Evolutionary conservation across 106 monocot genomes (phyloP), one percentile per base, ranked within the genome.

Genomic region (Gastrodia elata): DNA sequence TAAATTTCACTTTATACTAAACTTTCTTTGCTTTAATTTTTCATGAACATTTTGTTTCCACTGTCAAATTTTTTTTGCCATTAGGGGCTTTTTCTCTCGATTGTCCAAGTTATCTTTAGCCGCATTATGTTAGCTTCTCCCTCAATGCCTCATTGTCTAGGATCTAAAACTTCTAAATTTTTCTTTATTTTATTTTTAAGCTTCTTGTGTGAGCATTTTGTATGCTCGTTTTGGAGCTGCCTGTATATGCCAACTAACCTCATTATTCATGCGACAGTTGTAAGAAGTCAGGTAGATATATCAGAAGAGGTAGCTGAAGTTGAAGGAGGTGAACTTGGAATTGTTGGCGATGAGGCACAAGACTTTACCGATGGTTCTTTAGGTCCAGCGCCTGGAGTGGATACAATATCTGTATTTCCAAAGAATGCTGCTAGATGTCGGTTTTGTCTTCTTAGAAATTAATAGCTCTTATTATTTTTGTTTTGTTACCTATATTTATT

Each of bases 391-490:
- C 82, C 87, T 79, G 93, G 93, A 67, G 83, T 99, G 26, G 82
- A 89, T 44, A 91, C 98, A 35, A 46, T 89, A 39, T 89, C 70
- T 74, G 81, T 99, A n/a, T 99, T 99, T 28, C 98, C 98, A 26
- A 91, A 93, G 65, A 99, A 99, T 73, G 11, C 91, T 44, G 80
- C 77, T 34, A 81, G 82, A 81, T 68, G 98, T 99, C 78, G 76
- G 87, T 70, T 35, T 34, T 25, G 3, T 37, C 26, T 57, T 27
- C 14, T 70, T 25, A 33, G 22, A 2, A 22, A 64, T 2, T 59
- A n/a, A 40, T 11, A 42, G 26, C 22, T 44, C 22, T 74, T 35
- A 7, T 48, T 18, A 70, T 58, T 61, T 73, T n/a, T 15, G 38
- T 39, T 30, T 39, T 38, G 24, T 74, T 73, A 46, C 0, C 36